Base-by-base conservation (phyloP, 352 stramenopile genomes). In the Halophytophthora batemanensis region DNA sequence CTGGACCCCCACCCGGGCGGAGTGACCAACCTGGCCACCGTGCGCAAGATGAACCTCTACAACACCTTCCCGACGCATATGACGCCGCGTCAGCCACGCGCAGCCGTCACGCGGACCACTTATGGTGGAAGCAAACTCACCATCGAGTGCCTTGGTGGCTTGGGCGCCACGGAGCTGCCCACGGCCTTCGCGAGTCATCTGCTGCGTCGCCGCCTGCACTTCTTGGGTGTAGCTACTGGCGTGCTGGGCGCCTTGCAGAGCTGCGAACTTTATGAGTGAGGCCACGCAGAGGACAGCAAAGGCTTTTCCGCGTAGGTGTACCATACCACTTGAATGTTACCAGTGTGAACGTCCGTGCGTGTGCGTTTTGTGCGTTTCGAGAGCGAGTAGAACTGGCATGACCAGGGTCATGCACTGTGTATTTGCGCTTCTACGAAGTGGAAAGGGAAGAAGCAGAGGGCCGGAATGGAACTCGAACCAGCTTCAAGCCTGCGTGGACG, bases 31-130 rank as follows among this genome's bases (percentile, higher is more conserved):
- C 12, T 47, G 18, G 40, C 7, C 12, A 55, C 18, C 5, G 37
- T 34, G 8, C n/a, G 21, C 6, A 23, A 37, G 14, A 71, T 72
- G 46, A 45, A 43, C 14, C 15, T 72, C 39, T 74, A 60, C 56
- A 73, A 76, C 25, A 14, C 39, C 1, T 57, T 61, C 7, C 72
- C 68, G 42, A 74, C 52, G 0, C 65, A 82, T 52, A 41, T 86
- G 21, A 69, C 50, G 31, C 72, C 73, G 7, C 57, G 59, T 3
- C 51, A 66, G 48, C 39, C 13, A 2, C 68, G 66, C 11, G 45
- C 8, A 17, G 18, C 31, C 38, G 45, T 23, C 13, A 22, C 15
- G 19, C 8, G 25, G 19, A 50, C 38, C n/a, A 5, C 33, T 3
- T 38, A 17, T 13, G 15, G 18, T 11, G 21, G 41, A 11, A 21